phyloP scores from a whole-genome alignment of 2,329 filamentous ascomycete genomes.

The Monosporascus sp. region DNA sequence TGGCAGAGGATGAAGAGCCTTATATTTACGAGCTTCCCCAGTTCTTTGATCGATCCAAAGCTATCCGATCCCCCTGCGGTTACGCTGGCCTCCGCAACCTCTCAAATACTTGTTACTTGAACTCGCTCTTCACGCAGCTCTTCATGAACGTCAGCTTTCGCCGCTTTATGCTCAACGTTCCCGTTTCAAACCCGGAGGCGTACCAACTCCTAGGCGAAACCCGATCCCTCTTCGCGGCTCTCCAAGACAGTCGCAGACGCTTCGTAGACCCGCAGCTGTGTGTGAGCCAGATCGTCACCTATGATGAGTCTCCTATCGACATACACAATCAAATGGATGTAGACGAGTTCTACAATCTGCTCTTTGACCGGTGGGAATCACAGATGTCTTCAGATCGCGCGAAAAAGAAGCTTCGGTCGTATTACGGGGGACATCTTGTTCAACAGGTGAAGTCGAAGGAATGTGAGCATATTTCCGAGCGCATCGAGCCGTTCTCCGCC shows the following conservation, averaged over 20 bases:
- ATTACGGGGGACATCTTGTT: slow-evolving; percentile 87
- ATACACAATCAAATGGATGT: slow-evolving; percentile 94
- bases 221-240: slow-evolving; percentile 73
- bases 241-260: slow-evolving; percentile 77
- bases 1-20: slow-evolving; percentile 38
- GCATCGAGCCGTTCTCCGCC: slow-evolving; percentile 84
- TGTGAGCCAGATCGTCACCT: slow-evolving; percentile 72
- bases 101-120: slow-evolving; percentile 95
- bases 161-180: slow-evolving; percentile 69
- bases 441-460: slow-evolving; percentile 95
- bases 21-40: slow-evolving; percentile 58
- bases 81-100: slow-evolving; percentile 90
- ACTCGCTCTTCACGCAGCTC: slow-evolving; percentile 87
- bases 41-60: slow-evolving; percentile 59
- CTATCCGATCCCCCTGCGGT: slow-evolving; percentile 70
- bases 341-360: slow-evolving; percentile 91
- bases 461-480: slow-evolving; percentile 88
- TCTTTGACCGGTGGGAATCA: slow-evolving; percentile 87
- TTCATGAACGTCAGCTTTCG: slow-evolving; percentile 94
- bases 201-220: slow-evolving; percentile 72
- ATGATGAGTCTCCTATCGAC: slow-evolving; percentile 78
- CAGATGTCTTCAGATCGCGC: slow-evolving; percentile 65
- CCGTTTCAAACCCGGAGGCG: slow-evolving; percentile 48
- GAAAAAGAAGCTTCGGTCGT: slow-evolving; percentile 69
- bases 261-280: slow-evolving; percentile 68